These are phyloP conservation scores for Pseudocercospora cruenta DNA, from an alignment of 2,329 filamentous ascomycete species.

Conservation along the genomic window DNA sequence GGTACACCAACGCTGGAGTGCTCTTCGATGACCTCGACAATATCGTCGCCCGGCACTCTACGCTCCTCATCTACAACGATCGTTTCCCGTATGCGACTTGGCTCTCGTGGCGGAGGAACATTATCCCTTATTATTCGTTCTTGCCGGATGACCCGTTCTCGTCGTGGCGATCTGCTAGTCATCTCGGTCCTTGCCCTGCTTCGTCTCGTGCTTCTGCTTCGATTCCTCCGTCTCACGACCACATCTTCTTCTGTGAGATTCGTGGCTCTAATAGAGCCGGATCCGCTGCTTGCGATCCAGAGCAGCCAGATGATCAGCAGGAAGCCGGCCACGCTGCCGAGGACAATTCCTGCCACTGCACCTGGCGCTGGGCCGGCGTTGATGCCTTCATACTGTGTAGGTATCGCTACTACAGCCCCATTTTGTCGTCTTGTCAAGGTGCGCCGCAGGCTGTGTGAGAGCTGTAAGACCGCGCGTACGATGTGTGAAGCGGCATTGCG, in stretches of 20 bases:
- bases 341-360: conserved; percentile 63
- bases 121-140: conserved; percentile 41
- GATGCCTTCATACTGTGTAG: conserved; percentile 60
- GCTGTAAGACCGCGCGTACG: conserved; percentile 13
- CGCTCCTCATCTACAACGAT: conserved; percentile 51
- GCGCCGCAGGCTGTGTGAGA: conserved; percentile 11
- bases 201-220: conserved; percentile 31
- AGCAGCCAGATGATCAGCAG: conserved; percentile 58
- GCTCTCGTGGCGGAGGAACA: conserved; percentile 30
- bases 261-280: conserved; percentile 34
- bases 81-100: conserved; percentile 37
- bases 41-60: conserved; percentile 55
- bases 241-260: conserved; percentile 39
- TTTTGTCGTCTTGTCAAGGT: conserved; percentile 27
- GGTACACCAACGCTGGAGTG: conserved; percentile 48
- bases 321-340: conserved; percentile 59
- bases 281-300: conserved; percentile 43
- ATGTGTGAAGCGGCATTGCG: conserved; percentile 15
- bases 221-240: conserved; percentile 35
- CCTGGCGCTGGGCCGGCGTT: conserved; percentile 58
- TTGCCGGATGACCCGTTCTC: conserved; percentile 39
- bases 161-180: conserved; percentile 34
- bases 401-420: conserved; percentile 19
- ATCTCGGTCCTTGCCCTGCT: conserved; percentile 36
- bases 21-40: conserved; percentile 64